Conservation (phyloP, 202 grass and related monocot species). For the Eragrostis tef region DNA sequence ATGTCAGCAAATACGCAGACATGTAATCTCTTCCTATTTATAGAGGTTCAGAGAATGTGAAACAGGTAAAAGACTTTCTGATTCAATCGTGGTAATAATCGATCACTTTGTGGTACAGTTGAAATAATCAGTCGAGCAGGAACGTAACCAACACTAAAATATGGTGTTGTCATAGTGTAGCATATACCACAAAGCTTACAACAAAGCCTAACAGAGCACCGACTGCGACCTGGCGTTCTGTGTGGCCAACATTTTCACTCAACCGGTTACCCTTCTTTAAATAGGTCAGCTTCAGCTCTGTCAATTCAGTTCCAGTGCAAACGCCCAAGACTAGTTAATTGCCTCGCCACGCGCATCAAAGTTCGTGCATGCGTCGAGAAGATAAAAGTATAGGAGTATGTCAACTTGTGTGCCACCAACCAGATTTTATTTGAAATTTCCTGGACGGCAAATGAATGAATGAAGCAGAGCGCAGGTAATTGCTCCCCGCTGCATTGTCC, state of each 20-base stretch:
- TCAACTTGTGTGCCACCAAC: conserved; percentile 3
- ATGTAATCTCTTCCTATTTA: background rate
- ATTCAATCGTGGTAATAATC: background rate
- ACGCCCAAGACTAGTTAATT: conserved; percentile 28
- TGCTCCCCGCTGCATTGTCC: conserved; percentile 14
- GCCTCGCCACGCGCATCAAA: conserved; percentile 40
- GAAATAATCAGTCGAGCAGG: background rate
- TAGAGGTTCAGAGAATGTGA: background rate
- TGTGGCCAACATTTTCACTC: conserved; percentile 84
- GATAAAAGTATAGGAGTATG: conserved; percentile 18
- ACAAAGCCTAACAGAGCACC: conserved; percentile 79
- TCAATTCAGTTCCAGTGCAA: conserved; percentile 18
- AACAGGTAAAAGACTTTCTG: background rate
- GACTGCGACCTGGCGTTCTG: conserved; percentile 63
- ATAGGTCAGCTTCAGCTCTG: conserved; percentile 31
- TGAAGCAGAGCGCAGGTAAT: background rate
- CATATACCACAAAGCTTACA: conserved; percentile 62
- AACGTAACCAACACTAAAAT: background rate
- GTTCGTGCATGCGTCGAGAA: conserved; percentile 12
- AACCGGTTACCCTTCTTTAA: conserved; percentile 34
- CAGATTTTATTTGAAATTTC: conserved; percentile 6
- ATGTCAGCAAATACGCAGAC: conserved; percentile 1
- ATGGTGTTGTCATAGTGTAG: conserved; percentile 48
- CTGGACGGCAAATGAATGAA: conserved; percentile 17
- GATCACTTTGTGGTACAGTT: background rate